phyloP scores from a whole-genome alignment of 2,329 filamentous ascomycete genomes.

The Beauveria australis region DNA sequence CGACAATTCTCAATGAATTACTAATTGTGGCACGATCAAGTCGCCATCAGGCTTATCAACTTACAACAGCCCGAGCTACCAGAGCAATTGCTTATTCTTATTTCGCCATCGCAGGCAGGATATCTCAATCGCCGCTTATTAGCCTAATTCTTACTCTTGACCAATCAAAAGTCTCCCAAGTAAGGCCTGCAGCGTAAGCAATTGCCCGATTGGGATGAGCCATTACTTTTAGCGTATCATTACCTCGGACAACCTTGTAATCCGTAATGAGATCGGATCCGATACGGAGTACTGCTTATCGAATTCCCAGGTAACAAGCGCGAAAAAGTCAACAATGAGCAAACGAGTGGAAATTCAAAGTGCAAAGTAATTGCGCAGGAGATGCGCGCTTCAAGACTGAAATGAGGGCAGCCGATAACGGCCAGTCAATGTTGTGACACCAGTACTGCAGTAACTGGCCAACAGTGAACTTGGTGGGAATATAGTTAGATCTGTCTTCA shows the following conservation, averaged over 20 bases:
- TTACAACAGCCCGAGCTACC: too few species aligned
- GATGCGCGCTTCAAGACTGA: too few species aligned
- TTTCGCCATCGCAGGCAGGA: not conserved
- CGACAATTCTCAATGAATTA: not conserved
- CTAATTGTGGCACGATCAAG: not conserved
- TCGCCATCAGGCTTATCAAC: not conserved
- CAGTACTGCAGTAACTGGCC: too few species aligned
- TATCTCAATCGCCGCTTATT: not conserved
- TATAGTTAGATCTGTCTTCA: too few species aligned
- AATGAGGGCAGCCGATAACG: too few species aligned
- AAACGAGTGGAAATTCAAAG: not conserved
- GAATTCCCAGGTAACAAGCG: not conserved
- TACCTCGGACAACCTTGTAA: too few species aligned
- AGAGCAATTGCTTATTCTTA: not conserved
- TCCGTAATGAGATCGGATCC: too few species aligned
- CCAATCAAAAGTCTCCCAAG: not conserved
- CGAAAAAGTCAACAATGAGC: not conserved
- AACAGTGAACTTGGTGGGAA: too few species aligned
- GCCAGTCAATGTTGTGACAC: too few species aligned
- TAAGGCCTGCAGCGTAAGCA: not conserved
- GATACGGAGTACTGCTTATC: too few species aligned
- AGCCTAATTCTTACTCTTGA: not conserved
- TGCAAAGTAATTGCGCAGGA: too few species aligned
- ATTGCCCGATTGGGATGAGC: not conserved
- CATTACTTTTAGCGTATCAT: not conserved